Base-by-base conservation (phyloP, 1,284 basidiomycete species). In the Ceratobasidium sp. region DNA sequence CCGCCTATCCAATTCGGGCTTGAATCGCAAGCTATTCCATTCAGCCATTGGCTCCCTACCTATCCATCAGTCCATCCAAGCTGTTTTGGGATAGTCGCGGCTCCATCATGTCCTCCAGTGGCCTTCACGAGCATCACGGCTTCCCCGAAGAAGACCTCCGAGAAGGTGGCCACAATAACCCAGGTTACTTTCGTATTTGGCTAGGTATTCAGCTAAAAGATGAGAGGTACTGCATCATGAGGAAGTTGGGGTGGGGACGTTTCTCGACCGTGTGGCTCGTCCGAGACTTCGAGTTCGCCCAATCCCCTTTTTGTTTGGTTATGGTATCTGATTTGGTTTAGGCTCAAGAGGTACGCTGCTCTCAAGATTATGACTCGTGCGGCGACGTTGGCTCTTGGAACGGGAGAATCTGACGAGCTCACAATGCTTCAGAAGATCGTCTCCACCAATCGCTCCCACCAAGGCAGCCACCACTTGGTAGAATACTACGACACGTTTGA, bases 261-360 rank as follows among this genome's bases (percentile, higher is more conserved):
- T 99, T 98, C 83, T 94, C 91, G 0, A 95, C 94, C 0, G 95
- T 96, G 8, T 96, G 95, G 95, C 86, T 96, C 0, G 94, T 94
- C 31, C 89, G 89, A 79, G 95, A 97, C 81, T 87, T 86, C 81
- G 91, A 89, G 94, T 49, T n/a, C 34, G 27, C 49, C n/a, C 29
- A n/a, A 3, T 9, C 27, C 19, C 27, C 11, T n/a, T 16, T 46
- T 7, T 31, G 29, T 31, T 22, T 16, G 29, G 6, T 16, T 5
- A 27, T 49, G 39, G 4, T 22, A 29, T 19, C 3, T 9, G 19
- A 46, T n/a, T 27, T 43, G 13, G 7, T 24, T 11, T 29, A 43
- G 59, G 41, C 59, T 62, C 34, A 14, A 41, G 11, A 37, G n/a
- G 6, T 62, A 34, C 24, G 59, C 41, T 4, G 62, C 43, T 31